Conservation (phyloP, 1,284 basidiomycete genomes). For the Veloboletus limbatus region DNA sequence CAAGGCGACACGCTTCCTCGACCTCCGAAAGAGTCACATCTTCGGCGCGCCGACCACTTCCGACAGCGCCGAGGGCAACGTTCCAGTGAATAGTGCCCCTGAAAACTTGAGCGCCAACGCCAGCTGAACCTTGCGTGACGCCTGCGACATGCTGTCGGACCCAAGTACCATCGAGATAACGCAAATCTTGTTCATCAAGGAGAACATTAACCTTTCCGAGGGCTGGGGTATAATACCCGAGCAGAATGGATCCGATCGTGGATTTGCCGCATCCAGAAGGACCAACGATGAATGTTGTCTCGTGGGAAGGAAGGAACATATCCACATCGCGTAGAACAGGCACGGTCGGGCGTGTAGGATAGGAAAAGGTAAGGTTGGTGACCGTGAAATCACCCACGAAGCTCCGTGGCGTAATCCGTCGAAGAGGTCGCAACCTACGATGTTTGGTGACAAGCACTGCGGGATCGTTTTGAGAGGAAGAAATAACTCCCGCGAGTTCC, state of each 20-base stretch:
- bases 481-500: slow-evolving; percentile 26
- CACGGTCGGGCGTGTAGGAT: slow-evolving; percentile 64
- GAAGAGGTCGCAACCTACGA: slow-evolving; percentile 38
- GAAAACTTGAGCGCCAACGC: slow-evolving; percentile 29
- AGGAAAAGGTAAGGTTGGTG: slow-evolving; percentile 76
- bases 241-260: slow-evolving; percentile 74
- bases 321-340: slow-evolving; percentile 50
- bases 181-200: slow-evolving; percentile 81
- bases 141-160: slow-evolving; percentile 71
- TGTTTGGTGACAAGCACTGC: slow-evolving; percentile 11
- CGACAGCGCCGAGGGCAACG: slow-evolving; percentile 73
- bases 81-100: slow-evolving; percentile 79
- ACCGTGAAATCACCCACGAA: slow-evolving; percentile 80
- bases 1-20: slow-evolving; percentile 77
- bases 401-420: slow-evolving; percentile 55
- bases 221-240: slow-evolving; percentile 72
- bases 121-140: slow-evolving; percentile 65
- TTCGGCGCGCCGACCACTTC: slow-evolving; percentile 38
- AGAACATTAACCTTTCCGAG: slow-evolving; percentile 55
- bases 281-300: slow-evolving; percentile 81
- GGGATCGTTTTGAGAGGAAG: slow-evolving; percentile 21
- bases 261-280: slow-evolving; percentile 80
- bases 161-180: slow-evolving; percentile 76
- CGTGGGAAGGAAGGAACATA: slow-evolving; percentile 65
- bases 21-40: slow-evolving; percentile 70